Base-by-base conservation (phyloP, 2,329 filamentous ascomycete species). In the Colletotrichum agaves region DNA sequence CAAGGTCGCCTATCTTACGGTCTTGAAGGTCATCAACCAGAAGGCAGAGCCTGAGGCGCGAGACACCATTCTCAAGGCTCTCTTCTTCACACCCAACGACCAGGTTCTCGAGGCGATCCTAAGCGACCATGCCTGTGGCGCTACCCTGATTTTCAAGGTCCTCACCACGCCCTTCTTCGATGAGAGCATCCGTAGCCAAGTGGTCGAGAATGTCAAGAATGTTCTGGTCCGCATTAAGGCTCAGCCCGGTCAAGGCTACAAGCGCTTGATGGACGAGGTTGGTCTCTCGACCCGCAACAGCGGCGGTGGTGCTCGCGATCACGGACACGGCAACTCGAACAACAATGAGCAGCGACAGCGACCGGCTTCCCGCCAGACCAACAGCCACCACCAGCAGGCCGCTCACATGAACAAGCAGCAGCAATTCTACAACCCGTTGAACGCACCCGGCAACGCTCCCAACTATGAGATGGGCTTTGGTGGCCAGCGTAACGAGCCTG, bases 21-120 rank as follows among this genome's bases (percentile, higher is more conserved):
- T 99, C 1, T 85, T 99, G 65, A 99, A 99, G 83, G 94, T 98
- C 57, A 97, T 99, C 79, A 99, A 99, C 78, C 96, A 99, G 79
- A 94, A 97, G 76, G 93, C 94, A 37, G 96, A 99, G 80, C 87
- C 93, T 0, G 95, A 98, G 69, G 96, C 96, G 3, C 89, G 96
- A 12, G 95, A 99, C 75, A 92, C 88, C 53, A 93, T 99, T 43
- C 84, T 98, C 44, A 91, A 93, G 77, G 94, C 95, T 2, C 83
- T 99, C 37, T 98, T 99, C 86, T 97, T 97, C 80, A 94, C 93
- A 8, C 87, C 90, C 3, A 93, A 95, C 69, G 93, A 98, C 74
- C 90, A 94, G 72, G 89, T 93, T 1, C 82, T 99, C 44, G 94
- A 97, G 77, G 92, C 93, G 62, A 98, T 99, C 68, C 84, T 99